phyloP scores from a whole-genome alignment of 2,329 filamentous ascomycete genomes.

The Dactylellina drechsleri region DNA sequence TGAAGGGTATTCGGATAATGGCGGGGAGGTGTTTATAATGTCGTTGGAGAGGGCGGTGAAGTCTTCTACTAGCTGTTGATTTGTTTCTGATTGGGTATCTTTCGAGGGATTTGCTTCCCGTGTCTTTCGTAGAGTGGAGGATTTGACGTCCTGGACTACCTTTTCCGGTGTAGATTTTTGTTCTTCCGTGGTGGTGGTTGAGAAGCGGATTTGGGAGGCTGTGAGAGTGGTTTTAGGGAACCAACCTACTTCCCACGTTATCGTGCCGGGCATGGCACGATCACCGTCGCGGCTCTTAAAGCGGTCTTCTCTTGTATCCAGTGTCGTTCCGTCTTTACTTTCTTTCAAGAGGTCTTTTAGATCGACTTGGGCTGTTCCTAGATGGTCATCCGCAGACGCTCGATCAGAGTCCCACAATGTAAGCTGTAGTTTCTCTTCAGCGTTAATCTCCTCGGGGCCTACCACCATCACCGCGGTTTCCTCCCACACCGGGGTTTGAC shows the following conservation, averaged over 20 bases:
- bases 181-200: constrained; percentile 11
- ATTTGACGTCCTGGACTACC: constrained; percentile 57
- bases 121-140: constrained; percentile 70
- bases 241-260: constrained; percentile 96
- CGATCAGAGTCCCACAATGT: constrained; percentile 97
- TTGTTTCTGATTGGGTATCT: constrained; percentile 69
- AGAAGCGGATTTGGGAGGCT: constrained; percentile 20
- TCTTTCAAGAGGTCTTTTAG: constrained; percentile 96
- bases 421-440: constrained; percentile 89
- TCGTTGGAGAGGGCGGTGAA: constrained; percentile 70
- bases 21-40: constrained; percentile 75
- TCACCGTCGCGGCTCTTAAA: constrained; percentile 81
- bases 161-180: constrained; percentile 23
- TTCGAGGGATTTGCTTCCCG: constrained; percentile 71
- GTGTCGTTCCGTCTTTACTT: constrained; percentile 71
- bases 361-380: constrained; percentile 91
- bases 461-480: constrained; percentile 79
- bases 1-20: constrained; percentile 70
- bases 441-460: constrained; percentile 88
- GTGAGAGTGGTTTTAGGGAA: constrained; percentile 81
- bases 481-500: constrained; percentile 70
- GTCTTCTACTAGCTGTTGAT: constrained; percentile 75
- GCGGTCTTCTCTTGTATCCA: constrained; percentile 88
- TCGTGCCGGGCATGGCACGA: constrained; percentile 89
- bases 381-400: constrained; percentile 87